Conservation (phyloP, 306 rosid species). For the Pterocarpus macrocarpus region DNA sequence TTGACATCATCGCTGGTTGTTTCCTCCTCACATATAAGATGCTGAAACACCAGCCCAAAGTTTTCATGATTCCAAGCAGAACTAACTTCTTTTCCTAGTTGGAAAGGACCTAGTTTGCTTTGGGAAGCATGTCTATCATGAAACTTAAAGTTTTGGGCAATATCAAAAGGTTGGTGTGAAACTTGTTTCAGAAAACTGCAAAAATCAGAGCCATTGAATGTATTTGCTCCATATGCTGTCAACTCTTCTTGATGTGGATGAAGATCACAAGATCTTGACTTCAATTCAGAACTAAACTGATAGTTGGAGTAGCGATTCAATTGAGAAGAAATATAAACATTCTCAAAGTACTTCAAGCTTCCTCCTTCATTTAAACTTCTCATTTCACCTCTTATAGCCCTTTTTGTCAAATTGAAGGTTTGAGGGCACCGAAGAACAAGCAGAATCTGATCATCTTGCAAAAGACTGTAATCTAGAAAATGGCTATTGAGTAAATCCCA, state of each 20-base stretch:
- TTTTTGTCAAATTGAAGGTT: constrained; percentile 35
- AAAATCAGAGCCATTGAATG: constrained; percentile 33
- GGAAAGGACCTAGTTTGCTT: constrained; percentile 18
- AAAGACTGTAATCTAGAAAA: constrained; percentile 17
- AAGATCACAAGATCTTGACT: constrained; percentile 25
- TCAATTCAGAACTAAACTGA: constrained; percentile 39
- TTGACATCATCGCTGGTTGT: neutral
- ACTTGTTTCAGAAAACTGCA: neutral
- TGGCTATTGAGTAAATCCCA: constrained; percentile 15
- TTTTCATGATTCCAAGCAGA: constrained; percentile 17
- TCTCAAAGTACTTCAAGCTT: constrained; percentile 28
- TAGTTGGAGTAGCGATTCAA: neutral
- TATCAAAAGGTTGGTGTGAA: constrained; percentile 3
- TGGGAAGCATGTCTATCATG: neutral
- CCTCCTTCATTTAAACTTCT: constrained; percentile 23
- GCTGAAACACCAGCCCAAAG: constrained; percentile 22
- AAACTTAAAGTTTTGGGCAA: neutral
- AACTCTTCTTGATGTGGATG: neutral
- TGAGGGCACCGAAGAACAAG: constrained; percentile 37
- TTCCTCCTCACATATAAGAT: constrained; percentile 30
- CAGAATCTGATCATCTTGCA: constrained; percentile 41
- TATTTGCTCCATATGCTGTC: neutral
- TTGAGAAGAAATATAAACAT: constrained; percentile 39
- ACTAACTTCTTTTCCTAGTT: neutral
- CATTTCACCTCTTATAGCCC: constrained; percentile 39